Conservation (phyloP, 1,284 basidiomycete genomes). For the Binderoboletus segoi region DNA sequence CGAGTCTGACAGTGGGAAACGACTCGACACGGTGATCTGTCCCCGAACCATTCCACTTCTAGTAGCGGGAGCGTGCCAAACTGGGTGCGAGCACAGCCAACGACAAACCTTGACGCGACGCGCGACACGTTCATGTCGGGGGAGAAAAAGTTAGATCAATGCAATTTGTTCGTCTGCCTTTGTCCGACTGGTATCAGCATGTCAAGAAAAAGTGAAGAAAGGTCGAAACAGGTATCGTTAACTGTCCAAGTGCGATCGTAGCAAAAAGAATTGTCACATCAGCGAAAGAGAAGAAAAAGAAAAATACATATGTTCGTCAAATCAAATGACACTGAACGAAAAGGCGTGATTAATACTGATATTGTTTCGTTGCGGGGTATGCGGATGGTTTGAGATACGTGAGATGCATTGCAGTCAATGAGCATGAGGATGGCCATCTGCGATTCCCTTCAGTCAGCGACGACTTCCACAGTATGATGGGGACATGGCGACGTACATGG, state of each 20-base stretch:
- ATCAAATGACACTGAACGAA: slow-evolving; percentile 27
- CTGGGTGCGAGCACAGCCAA: neutral
- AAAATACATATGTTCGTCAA: slow-evolving; percentile 15
- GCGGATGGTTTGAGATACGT: slow-evolving; percentile 17
- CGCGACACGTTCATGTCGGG: neutral
- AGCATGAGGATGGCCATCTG: slow-evolving; percentile 33
- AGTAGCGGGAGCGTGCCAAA: no score
- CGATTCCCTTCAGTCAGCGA: slow-evolving; percentile 8
- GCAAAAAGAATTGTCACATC: slow-evolving; percentile 9
- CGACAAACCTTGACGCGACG: neutral
- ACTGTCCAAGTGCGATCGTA: slow-evolving; percentile 9
- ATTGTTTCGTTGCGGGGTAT: slow-evolving; percentile 35
- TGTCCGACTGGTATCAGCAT: slow-evolving; percentile 4
- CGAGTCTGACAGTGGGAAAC: no score
- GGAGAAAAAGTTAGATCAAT: neutral
- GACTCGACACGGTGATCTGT: no score
- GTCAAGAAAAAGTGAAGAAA: neutral
- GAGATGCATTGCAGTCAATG: slow-evolving; percentile 28
- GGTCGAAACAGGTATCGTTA: slow-evolving; percentile 4
- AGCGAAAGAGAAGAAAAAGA: neutral
- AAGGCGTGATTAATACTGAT: slow-evolving; percentile 28
- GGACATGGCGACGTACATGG: slow-evolving; percentile 17
- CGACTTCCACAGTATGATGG: neutral
- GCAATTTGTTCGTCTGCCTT: neutral
- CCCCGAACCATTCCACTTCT: no score